Evolutionary conservation across 805 yeast genomes (phyloP).

Genomic region (Candida nitratophila): DNA sequence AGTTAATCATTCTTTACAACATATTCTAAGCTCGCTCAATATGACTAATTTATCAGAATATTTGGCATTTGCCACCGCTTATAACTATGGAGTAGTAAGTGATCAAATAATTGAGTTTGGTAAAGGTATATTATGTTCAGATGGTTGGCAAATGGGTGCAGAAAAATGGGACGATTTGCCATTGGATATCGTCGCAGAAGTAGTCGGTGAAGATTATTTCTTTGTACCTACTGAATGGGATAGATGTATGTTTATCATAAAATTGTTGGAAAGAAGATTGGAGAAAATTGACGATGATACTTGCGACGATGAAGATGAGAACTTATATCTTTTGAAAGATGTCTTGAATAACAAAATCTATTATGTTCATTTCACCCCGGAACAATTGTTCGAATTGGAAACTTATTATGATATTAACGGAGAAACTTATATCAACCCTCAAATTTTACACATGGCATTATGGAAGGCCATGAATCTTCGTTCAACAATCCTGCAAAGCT

Average conservation of each 20-base stretch:
- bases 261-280: slow-evolving; percentile 31
- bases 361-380: slow-evolving; percentile 43
- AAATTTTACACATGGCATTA: slow-evolving; percentile 36
- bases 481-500: slow-evolving; percentile 27
- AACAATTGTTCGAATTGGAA: slow-evolving; percentile 38
- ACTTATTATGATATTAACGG: slow-evolving; percentile 29
- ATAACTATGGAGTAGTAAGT: slow-evolving; percentile 40
- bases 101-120: slow-evolving; percentile 38
- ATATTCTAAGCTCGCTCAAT: slow-evolving; percentile 27
- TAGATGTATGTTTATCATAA: slow-evolving; percentile 39
- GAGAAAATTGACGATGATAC: slow-evolving; percentile 2
- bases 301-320: not conserved
- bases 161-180: slow-evolving; percentile 44
- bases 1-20: slow-evolving; percentile 36
- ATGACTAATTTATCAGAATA: slow-evolving; percentile 30
- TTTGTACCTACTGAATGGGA: slow-evolving; percentile 53
- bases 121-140: slow-evolving; percentile 37
- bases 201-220: slow-evolving; percentile 42
- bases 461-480: slow-evolving; percentile 43
- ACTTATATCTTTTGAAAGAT: slow-evolving; percentile 19
- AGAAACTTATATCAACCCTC: slow-evolving; percentile 29
- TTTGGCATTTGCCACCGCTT: slow-evolving; percentile 34
- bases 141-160: slow-evolving; percentile 43
- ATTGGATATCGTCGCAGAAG: slow-evolving; percentile 31
- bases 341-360: slow-evolving; percentile 35